Base-by-base conservation (phyloP, 495 filamentous ascomycete genomes). In the Pyronema domesticum region DNA sequence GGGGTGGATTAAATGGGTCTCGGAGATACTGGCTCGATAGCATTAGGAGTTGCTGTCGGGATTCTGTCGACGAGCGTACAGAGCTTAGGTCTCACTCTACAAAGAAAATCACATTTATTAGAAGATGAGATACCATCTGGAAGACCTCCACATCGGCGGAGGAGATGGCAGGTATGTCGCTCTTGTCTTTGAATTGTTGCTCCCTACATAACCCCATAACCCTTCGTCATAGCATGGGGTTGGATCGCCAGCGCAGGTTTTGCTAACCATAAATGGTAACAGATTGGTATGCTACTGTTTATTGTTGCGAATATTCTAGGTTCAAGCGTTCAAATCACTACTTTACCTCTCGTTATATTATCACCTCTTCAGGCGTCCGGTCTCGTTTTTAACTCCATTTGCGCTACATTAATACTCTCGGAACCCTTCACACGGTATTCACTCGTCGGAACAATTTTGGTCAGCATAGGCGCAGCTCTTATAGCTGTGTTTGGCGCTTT, bases 361-460 rank as follows among this genome's bases (percentile, higher is more conserved):
- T 95, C 89, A 34, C 94, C 91, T 0, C 74, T 99, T 17, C 91
- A 99, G 71, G 91, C 91, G 65, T 93, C 87, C 45, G 91, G 91
- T 18, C 75, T 99, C 34, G 91, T 96, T 34, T 99, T 99, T 73
- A 99, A 99, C 71, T 94, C 89, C 37, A 85, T 95, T 55, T 95
- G 91, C 69, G 91, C 91, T 40, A 89, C 88, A 3, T 70, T 99
- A 40, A 88, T 99, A 61, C 78, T 99, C 36, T 79, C 84, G 36
- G 91, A 99, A 70, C 82, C 88, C 1, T 99, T 95, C 69, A 99
- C 91, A 17, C 76, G 79, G 63, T 88, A 85, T 75, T 95, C 88
- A 4, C 75, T 94, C 33, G 75, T 83, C 60, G 91, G 91, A 14
- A 99, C 91, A 5, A 61, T 87, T 33, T 77, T 99, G 18, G 93